Conservation (phyloP, 2,329 filamentous ascomycete genomes). For the Lizonia empirigonia region DNA sequence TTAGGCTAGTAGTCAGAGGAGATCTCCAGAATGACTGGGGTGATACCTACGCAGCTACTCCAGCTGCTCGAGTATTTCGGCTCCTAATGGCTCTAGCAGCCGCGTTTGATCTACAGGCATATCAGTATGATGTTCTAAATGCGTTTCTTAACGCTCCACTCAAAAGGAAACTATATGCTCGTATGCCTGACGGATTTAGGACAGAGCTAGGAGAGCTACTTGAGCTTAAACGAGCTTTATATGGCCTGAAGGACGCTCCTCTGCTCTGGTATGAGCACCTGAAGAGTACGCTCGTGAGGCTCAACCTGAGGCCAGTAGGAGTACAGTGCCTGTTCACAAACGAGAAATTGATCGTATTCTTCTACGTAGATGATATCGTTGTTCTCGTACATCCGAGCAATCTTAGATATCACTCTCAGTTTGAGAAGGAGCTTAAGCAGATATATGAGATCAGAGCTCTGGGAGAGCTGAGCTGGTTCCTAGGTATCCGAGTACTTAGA, state of each 20-base stretch:
- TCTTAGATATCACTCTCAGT: no score
- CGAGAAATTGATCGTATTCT: no score
- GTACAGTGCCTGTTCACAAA: no score
- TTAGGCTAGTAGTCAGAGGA: slow-evolving; percentile 18
- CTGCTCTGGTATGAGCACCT: slow-evolving; percentile 27
- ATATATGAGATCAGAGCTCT: no score
- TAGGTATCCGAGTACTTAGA: background rate
- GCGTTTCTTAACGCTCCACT: slow-evolving; percentile 28
- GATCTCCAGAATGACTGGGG: slow-evolving; percentile 13
- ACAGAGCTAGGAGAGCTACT: slow-evolving; percentile 1
- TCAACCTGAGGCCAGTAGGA: no score
- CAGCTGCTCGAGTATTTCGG: slow-evolving; percentile 25
- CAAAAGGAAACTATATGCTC: background rate
- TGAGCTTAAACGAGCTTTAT: slow-evolving; percentile 20
- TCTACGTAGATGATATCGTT: no score
- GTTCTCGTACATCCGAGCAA: no score
- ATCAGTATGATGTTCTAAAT: slow-evolving; percentile 30
- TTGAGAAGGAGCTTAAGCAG: no score
- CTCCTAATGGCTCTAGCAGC: slow-evolving; percentile 28
- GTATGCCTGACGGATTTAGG: background rate
- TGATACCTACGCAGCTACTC: no score
- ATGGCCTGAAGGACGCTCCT: slow-evolving; percentile 27
- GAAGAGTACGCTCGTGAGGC: no score
- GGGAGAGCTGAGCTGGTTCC: slow-evolving; percentile 1
- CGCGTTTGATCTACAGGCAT: slow-evolving; percentile 24